Conservation (phyloP, 768 basidiomycete genomes). For the Nevesoporus exiguus region DNA sequence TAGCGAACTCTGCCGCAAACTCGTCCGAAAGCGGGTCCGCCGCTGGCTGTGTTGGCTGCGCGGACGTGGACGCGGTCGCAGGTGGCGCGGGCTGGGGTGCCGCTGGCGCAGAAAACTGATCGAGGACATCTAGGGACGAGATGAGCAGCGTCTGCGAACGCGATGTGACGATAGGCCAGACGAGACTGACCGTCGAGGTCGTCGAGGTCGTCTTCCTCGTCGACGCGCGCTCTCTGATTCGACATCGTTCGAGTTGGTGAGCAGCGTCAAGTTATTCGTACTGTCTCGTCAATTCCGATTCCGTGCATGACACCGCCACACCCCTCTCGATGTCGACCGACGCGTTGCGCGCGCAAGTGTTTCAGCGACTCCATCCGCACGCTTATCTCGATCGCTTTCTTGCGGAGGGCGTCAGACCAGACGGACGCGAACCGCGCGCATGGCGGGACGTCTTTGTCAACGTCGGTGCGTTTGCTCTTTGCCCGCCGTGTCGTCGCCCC, state of each 20-base stretch:
- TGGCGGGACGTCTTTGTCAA: constrained; percentile 81
- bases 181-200: constrained; percentile 39
- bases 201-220: constrained; percentile 39
- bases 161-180: background rate
- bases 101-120: constrained; percentile 37
- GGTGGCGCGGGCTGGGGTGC: constrained; percentile 11
- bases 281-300: background rate
- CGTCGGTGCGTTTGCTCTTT: constrained; percentile 53
- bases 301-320: background rate
- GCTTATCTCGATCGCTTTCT: constrained; percentile 87
- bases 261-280: no score
- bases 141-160: constrained; percentile 9
- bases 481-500: background rate
- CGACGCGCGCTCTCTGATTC: constrained; percentile 18
- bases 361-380: constrained; percentile 86
- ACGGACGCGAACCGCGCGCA: constrained; percentile 65
- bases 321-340: constrained; percentile 20
- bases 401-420: constrained; percentile 72
- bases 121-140: constrained; percentile 42
- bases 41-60: constrained; percentile 6
- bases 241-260: no score
- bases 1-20: constrained; percentile 39
- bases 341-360: constrained; percentile 42
- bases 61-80: constrained; percentile 16
- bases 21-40: constrained; percentile 23